Base-by-base conservation (phyloP, 371 early-diverging fungal genomes). In the Lichtheimia ornata region DNA sequence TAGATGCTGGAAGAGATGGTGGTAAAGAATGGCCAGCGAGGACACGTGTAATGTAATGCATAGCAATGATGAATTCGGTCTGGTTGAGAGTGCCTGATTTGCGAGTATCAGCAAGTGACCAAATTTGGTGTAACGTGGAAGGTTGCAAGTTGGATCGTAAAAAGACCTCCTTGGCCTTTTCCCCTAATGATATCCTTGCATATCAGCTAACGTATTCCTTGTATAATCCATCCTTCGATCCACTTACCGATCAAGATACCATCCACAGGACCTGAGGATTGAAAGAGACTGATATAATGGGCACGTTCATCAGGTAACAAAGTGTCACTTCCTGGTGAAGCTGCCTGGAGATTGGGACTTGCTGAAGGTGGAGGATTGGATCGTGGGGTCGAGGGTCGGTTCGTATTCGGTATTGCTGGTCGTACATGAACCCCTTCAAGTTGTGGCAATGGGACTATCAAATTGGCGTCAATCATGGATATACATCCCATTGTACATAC, bases 11-110 rank as follows among this genome's bases (percentile, higher is more conserved):
- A 11, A 89, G 75, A 0, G 77, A 61, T 0, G 73, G 25, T 4
- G 94, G 94, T 20, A 91, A 67, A 30, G 74, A 63, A 15, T 78
- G 78, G 12, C 82, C 82, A 55, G 83, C 85, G 89, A 91, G 86
- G 1, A 83, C 73, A n/a, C 81, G 78, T 24, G 88, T 78, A 27
- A 92, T 83, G 64, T 87, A 89, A 70, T 89, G 84, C 94, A 93
- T 93, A 17, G 92, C 92, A 51, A 92, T 87, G 13, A 88, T 85
- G 64, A 93, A 93, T 64, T 89, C 91, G 0, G 86, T 79, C 45
- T 88, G 81, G 45, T 89, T 84, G 25, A 93, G 64, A 27, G 82
- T 72, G 47, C 90, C 91, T 20, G 87, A 79, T 27, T 76, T 70
- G 28, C 87, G 84, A 7, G 90, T 85, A 56, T 92, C 91, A 3